Conservation (phyloP, 805 yeast genomes). For the Metschnikowia kunwiensis region DNA sequence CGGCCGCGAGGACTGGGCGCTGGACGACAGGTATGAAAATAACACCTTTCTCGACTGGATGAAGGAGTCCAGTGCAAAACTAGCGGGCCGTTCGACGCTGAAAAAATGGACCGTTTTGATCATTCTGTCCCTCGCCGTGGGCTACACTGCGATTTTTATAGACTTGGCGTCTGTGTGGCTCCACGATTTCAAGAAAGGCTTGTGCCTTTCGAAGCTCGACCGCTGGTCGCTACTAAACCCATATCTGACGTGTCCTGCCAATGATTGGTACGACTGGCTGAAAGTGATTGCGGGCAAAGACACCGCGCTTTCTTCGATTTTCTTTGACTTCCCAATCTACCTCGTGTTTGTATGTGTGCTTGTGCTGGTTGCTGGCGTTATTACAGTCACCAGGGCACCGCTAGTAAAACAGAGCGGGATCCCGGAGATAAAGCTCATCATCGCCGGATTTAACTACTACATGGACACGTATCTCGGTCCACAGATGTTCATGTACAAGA, state of each 20-base stretch:
- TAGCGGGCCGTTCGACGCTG: constrained; percentile 17
- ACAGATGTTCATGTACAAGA: constrained; percentile 52
- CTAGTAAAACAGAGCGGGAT: constrained; percentile 56
- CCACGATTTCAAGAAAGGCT: constrained; percentile 52
- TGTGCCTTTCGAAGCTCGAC: constrained; percentile 40
- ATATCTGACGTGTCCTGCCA: constrained; percentile 41
- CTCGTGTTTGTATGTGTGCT: constrained; percentile 25
- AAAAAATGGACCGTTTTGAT: constrained; percentile 50
- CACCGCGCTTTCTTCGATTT: constrained; percentile 17
- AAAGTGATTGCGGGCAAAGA: constrained; percentile 22
- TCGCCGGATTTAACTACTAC: constrained; percentile 59
- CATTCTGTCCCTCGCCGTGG: constrained; percentile 44
- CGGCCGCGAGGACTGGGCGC: constrained; percentile 9
- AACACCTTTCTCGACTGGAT: constrained; percentile 53
- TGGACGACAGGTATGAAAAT: constrained; percentile 29
- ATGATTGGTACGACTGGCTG: constrained; percentile 41
- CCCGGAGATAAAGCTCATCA: constrained; percentile 65
- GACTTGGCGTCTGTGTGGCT: constrained; percentile 50
- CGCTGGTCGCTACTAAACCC: constrained; percentile 42
- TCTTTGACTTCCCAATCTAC: constrained; percentile 38
- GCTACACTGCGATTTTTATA: constrained; percentile 46
- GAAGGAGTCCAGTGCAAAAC: constrained; percentile 35
- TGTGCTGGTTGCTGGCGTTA: constrained; percentile 28
- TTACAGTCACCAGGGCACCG: constrained; percentile 26
- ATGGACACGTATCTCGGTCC: constrained; percentile 48